phyloP scores from a whole-genome alignment of 495 filamentous ascomycete genomes.

The Talaromyces trachyspermus region DNA sequence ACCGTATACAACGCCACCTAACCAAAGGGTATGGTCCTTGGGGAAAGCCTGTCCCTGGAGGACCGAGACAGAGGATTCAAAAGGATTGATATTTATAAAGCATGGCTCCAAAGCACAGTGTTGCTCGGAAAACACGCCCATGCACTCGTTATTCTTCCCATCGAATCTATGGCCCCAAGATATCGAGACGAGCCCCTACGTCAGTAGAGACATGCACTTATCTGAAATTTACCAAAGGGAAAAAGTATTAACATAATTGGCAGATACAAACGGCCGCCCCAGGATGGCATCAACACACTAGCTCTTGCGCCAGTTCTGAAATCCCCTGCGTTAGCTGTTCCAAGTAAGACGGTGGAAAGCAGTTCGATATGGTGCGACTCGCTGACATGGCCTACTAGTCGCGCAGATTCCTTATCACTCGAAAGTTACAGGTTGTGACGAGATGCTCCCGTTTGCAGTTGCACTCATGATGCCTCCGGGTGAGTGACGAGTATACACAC shows the following conservation, averaged over 20 bases:
- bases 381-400: neutral
- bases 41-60: neutral
- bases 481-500: neutral
- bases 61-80: neutral
- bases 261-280: neutral
- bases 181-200: neutral
- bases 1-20: neutral
- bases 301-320: neutral
- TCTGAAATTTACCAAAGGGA: no score
- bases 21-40: neutral
- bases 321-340: neutral
- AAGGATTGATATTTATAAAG: neutral
- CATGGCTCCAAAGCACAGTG: neutral
- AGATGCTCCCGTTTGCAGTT: neutral
- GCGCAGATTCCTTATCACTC: neutral
- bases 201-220: no score
- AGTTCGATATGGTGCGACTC: neutral
- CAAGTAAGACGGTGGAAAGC: neutral
- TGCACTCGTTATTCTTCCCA: neutral
- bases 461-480: neutral
- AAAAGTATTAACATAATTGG: neutral
- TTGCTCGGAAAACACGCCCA: neutral
- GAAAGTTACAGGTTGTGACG: neutral
- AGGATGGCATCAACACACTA: neutral
- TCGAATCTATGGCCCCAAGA: neutral